Evolutionary conservation across 352 stramenopile genomes (phyloP), one percentile per base, ranked within the genome.

Genomic region (Globisporangium irregulare): DNA sequence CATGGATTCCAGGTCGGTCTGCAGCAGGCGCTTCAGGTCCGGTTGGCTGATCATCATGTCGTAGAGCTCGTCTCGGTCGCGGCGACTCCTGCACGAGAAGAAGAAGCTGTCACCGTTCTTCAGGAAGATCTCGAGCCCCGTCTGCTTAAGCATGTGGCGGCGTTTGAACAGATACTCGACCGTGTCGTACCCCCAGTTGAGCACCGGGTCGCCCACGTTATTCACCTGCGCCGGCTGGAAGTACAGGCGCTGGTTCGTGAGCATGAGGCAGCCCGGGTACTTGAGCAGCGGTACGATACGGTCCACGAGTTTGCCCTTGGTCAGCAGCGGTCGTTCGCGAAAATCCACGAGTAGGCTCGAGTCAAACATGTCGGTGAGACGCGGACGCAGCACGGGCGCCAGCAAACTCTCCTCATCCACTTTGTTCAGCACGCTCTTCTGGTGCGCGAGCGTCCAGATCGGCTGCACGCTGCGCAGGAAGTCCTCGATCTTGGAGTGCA

Each of bases 161-260:
- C 93, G 80, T 59, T 96, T 97, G 76, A 96, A 97, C 1, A 97
- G 69, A 27, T 87, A 72, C 25, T 86, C 77, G 53, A 98, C 77
- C 20, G 73, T 75, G 2, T 73, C 77, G 62, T 97, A 93, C 24
- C 87, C 77, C 79, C 89, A 98, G 22, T 93, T 86, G 18, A 97
- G 69, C 12, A 97, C 87, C 2, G 91, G 77, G 59, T 98, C 90
- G 4, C 87, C 81, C 22, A 97, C 84, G 59, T 98, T 98, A 68
- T 98, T 98, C 9, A 98, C 69, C 58, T 91, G 74, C 15, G 91
- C 87, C 7, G 93, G 93, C 70, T 98, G 91, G 65, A 98, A 98
- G 69, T 98, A 98, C 12, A 98, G 63, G 20, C 77, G 73, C 58
- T 80, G 58, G 9, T 81, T 76, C 68, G 86, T 84, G 59, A 98